Conservation (phyloP, 345 rosid species). For the Conringia planisiliqua region DNA sequence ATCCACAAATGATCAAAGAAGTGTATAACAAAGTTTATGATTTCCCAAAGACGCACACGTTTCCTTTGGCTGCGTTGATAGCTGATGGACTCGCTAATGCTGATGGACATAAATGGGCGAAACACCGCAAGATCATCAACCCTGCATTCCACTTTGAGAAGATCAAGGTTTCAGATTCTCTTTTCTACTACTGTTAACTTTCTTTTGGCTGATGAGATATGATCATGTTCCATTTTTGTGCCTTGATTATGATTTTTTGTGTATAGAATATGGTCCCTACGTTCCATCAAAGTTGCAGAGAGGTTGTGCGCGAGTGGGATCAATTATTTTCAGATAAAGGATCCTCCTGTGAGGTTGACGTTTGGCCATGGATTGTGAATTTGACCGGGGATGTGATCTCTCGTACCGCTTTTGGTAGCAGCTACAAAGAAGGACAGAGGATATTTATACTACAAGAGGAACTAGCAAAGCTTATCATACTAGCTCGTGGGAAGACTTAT, state of each 20-base stretch:
- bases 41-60: constrained; percentile 27
- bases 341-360: constrained; percentile 34
- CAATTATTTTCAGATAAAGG: constrained; percentile 19
- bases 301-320: constrained; percentile 34
- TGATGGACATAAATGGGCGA: constrained; percentile 44
- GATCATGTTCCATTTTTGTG: not conserved
- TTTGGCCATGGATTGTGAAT: constrained; percentile 37
- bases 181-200: not conserved
- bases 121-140: constrained; percentile 40
- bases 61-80: constrained; percentile 22
- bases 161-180: constrained; percentile 32
- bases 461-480: constrained; percentile 15
- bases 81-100: constrained; percentile 27
- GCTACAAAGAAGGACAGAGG: constrained; percentile 37
- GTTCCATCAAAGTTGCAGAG: constrained; percentile 27
- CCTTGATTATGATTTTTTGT: not conserved
- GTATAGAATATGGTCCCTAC: constrained; percentile 29
- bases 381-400: constrained; percentile 44
- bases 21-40: constrained; percentile 32
- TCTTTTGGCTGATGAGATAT: not conserved
- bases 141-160: constrained; percentile 43
- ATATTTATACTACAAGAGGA: constrained; percentile 38
- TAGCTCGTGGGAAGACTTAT: constrained; percentile 13
- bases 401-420: constrained; percentile 44
- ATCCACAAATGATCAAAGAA: constrained; percentile 41